Evolutionary conservation across 495 filamentous ascomycete species (phyloP).

Genomic region (Aspergillus coremiiformis): DNA sequence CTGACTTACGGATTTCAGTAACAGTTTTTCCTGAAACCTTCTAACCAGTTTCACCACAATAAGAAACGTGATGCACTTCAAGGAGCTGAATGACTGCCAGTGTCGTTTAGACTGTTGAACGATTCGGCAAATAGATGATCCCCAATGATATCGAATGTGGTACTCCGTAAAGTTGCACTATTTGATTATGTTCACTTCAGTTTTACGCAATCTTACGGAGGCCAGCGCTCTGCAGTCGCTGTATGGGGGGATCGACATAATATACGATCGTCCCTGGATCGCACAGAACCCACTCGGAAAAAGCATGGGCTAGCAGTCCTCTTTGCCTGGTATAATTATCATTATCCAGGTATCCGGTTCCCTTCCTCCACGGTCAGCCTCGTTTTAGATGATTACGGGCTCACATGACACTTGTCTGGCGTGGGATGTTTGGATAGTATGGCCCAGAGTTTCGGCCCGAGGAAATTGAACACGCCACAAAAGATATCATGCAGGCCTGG

Average conservation of each 20-base stretch:
- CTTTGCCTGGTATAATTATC: background rate
- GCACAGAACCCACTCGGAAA: background rate
- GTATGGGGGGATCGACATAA: background rate
- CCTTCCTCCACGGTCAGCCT: too few species aligned
- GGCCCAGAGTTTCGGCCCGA: background rate
- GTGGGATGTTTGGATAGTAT: background rate
- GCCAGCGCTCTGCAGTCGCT: background rate
- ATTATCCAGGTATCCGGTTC: background rate
- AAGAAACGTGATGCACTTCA: conserved; percentile 6
- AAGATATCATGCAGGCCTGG: too few species aligned
- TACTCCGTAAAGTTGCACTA: conserved; percentile 45
- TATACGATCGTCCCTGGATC: background rate
- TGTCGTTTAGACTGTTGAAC: conserved; percentile 22
- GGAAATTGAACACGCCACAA: too few species aligned
- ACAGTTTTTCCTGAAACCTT: background rate
- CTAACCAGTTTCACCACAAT: background rate
- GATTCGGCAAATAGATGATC: conserved; percentile 49
- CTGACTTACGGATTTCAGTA: background rate
- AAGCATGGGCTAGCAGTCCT: background rate
- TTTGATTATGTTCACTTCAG: background rate
- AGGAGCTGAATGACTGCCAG: conserved; percentile 15
- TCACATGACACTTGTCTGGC: background rate
- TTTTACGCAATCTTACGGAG: background rate
- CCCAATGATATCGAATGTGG: conserved; percentile 54
- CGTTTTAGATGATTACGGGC: background rate